Evolutionary conservation across 208 protist genomes (phyloP), one percentile per base, ranked within the genome.

Genomic region (Crithidia sp.): DNA sequence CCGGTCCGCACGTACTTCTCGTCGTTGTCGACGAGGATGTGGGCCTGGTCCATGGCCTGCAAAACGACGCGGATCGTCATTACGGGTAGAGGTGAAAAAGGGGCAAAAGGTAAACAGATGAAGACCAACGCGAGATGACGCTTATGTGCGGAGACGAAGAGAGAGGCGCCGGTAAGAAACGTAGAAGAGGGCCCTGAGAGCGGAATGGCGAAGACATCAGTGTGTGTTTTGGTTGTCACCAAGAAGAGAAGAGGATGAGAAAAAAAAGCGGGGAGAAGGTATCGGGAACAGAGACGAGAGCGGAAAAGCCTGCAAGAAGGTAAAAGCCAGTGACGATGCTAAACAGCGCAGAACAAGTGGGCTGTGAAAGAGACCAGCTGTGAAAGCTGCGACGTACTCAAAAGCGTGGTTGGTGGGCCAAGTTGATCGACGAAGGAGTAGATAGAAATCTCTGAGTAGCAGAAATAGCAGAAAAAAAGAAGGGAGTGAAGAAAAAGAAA

Each of bases 11-110:
- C 87, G 70, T 88, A 95, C 44, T 75, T 67, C 67, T 83, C 69
- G 5, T 80, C 77, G 77, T 96, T 96, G 67, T 94, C 85, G 5
- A 95, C 83, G 5, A 95, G 86, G 45, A 97, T 64, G 10, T 83
- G 63, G 37, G 49, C 93, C 68, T 89, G 82, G 57, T 89, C 86
- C 69, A 96, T 83, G 12, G 79, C 81, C 74, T 97, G 93, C 50
- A 94, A 66, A 7, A 95, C 77, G 40, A 93, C 56, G 13, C 89
- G 88, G 71, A 94, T 87, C 1, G 78, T 64, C 88, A 94, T 94
- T 28, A 28, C 28, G 28, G 28, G 28, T 28, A 28, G 28, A 28
- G 28, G 28, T 28, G 28, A 28, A 28, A 28, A 28, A 28, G 28
- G 28, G 61, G 39, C 52, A 17, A 69, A 43, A 49, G 62, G 8